Evolutionary conservation across 306 rosid genomes (phyloP).

Genomic region (Mimosa pudica): DNA sequence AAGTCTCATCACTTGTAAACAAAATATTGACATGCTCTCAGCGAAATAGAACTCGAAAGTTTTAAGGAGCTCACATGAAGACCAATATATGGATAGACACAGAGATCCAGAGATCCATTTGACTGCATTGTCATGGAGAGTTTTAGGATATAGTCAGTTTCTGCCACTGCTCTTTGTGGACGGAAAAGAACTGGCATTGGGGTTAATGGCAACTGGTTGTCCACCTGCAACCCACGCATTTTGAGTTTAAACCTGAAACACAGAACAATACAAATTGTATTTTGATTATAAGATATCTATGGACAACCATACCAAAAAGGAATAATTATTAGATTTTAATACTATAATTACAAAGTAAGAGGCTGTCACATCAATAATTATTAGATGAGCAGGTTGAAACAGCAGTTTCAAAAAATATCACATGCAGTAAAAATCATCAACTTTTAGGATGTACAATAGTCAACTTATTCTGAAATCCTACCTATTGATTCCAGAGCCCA

Average conservation of each 20-base stretch:
- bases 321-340: constrained; percentile 24
- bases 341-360: neutral
- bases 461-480: constrained; percentile 41
- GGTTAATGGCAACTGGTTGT: constrained; percentile 93
- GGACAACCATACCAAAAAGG: constrained; percentile 19
- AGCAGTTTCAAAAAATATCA: constrained; percentile 15
- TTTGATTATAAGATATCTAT: constrained; percentile 29
- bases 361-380: constrained; percentile 21
- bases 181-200: constrained; percentile 97
- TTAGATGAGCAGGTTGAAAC: constrained; percentile 13
- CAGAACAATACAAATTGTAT: constrained; percentile 23
- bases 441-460: constrained; percentile 20
- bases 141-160: constrained; percentile 81
- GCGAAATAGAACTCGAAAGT: constrained; percentile 21
- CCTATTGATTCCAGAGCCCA: constrained; percentile 79
- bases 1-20: constrained; percentile 8
- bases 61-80: constrained; percentile 62
- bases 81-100: constrained; percentile 92
- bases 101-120: constrained; percentile 86
- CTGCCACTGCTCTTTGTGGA: constrained; percentile 81
- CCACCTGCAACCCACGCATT: constrained; percentile 88
- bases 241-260: constrained; percentile 71
- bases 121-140: constrained; percentile 85
- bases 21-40: constrained; percentile 6
- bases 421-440: constrained; percentile 17